A percentile compares a stretch with the other conserved stretches of the same genome.
These are phyloP conservation scores for Kokia cookei DNA, from an alignment of 441 rosid species.

Conservation along the genomic window DNA sequence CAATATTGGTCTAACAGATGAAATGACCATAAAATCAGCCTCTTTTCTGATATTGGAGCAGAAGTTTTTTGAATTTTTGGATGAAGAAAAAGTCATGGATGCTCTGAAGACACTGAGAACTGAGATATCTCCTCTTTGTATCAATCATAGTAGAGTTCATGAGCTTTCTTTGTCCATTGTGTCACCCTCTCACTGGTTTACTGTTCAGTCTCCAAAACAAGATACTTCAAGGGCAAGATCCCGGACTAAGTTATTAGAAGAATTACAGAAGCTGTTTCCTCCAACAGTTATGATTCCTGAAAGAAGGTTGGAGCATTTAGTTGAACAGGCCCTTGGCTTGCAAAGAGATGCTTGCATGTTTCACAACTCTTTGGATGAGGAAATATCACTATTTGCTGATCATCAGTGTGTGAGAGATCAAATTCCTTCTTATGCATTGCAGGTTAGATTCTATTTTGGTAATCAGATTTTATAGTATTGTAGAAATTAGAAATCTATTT, in stretches of 20 bases:
- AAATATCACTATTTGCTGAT: constrained; percentile 54
- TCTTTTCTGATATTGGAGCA: constrained; percentile 55
- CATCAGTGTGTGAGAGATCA: constrained; percentile 57
- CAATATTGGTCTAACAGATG: constrained; percentile 39
- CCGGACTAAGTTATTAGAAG: constrained; percentile 41
- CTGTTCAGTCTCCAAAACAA: constrained; percentile 21
- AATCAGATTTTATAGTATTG: neutral
- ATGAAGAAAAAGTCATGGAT: constrained; percentile 38
- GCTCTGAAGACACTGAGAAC: constrained; percentile 52
- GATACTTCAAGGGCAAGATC: constrained; percentile 26
- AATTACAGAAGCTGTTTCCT: constrained; percentile 55
- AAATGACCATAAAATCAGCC: constrained; percentile 38
- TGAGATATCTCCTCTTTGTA: constrained; percentile 51
- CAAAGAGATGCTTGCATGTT: constrained; percentile 46
- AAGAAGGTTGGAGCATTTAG: constrained; percentile 61
- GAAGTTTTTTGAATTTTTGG: constrained; percentile 49
- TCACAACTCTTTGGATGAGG: constrained; percentile 52
- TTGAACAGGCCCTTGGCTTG: constrained; percentile 51
- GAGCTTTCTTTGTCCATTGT: constrained; percentile 44
- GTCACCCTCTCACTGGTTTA: constrained; percentile 22
- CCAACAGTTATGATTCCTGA: constrained; percentile 49
- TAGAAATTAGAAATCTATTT: neutral
- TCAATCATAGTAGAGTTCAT: constrained; percentile 20
- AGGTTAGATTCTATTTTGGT: constrained; percentile 36
- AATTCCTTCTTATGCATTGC: constrained; percentile 60